Evolutionary conservation across 495 filamentous ascomycete genomes (phyloP).

Genomic region (Recurvomyces mirabilis): DNA sequence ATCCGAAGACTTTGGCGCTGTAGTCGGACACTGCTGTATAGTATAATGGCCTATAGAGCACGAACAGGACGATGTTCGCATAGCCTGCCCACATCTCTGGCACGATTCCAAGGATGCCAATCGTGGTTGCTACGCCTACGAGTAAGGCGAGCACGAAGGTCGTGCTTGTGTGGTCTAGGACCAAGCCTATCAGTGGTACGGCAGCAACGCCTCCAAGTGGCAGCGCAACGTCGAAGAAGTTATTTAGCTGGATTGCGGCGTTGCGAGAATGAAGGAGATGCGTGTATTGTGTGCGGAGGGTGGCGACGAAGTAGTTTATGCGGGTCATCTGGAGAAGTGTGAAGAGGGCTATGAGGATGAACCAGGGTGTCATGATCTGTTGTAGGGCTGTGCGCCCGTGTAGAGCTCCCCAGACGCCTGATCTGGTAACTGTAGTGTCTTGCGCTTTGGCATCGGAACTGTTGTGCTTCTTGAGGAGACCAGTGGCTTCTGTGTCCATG

Average conservation of each 20-base stretch:
- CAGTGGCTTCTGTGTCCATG: conserved; percentile 48
- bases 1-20: conserved; percentile 89
- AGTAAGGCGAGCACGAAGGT: conserved; percentile 62
- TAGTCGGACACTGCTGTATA: conserved; percentile 78
- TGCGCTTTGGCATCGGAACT: conserved; percentile 45
- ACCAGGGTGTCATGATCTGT: conserved; percentile 80
- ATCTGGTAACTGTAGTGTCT: conserved; percentile 48
- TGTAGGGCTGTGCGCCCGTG: conserved; percentile 59
- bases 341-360: conserved; percentile 73
- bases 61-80: conserved; percentile 69
- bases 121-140: conserved; percentile 58
- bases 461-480: conserved; percentile 49
- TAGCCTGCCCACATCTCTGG: conserved; percentile 64
- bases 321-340: conserved; percentile 86
- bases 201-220: conserved; percentile 75
- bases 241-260: conserved; percentile 59
- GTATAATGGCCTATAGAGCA: conserved; percentile 62
- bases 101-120: conserved; percentile 71
- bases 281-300: conserved; percentile 74
- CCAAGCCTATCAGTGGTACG: conserved; percentile 75
- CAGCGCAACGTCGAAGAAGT: conserved; percentile 79
- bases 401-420: conserved; percentile 80
- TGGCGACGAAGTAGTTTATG: conserved; percentile 96
- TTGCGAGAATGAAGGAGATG: conserved; percentile 52
- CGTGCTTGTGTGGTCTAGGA: conserved; percentile 71